Base-by-base conservation (phyloP, 768 basidiomycete species). In the Gautieria morchelliformis region DNA sequence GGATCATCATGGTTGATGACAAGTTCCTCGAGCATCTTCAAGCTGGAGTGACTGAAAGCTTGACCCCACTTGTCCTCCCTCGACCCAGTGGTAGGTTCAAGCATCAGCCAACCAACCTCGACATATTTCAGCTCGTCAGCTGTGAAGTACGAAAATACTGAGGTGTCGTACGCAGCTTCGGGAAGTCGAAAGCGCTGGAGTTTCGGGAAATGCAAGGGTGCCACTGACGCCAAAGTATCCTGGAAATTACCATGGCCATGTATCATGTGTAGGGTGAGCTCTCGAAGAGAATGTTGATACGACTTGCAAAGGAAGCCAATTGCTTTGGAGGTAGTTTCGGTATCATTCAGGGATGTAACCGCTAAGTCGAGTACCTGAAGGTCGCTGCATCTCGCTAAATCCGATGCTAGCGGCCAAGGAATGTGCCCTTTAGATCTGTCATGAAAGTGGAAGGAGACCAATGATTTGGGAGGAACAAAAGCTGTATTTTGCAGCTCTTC, bases 401-500 rank as follows among this genome's bases (percentile, higher is more conserved):
- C 59, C n/a, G 62, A 62, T 42, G 53, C 51, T 20, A 63, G 24
- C 11, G 62, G 59, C 62, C 62, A 62, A 22, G 52, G 45, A 20
- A 37, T 48, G 22, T 10, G 19, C 15, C 53, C 49, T 27, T 2
- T 27, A 11, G 58, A 52, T 14, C 52, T 15, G 37, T 60, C 59
- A 30, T 52, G 48, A 51, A 63, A 52, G n/a, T 41, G 30, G 22
- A 63, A 57, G 15, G 27, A 24, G 22, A 46, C 44, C 19, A 63
- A 52, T 17, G 53, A 50, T 45, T 27, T 52, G 11, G 62, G 62
- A 24, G 62, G 62, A 33, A 49, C 52, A 50, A 63, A 62, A 2
- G 52, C 56, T 4, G 61, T 60, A 5, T 60, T 37, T 35, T 52
- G 27, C 11, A 63, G 46, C 32, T 59, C 47, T 15, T 59, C 27